phyloP scores from a whole-genome alignment of 306 rosid species.

The Arachis hypogaea region DNA sequence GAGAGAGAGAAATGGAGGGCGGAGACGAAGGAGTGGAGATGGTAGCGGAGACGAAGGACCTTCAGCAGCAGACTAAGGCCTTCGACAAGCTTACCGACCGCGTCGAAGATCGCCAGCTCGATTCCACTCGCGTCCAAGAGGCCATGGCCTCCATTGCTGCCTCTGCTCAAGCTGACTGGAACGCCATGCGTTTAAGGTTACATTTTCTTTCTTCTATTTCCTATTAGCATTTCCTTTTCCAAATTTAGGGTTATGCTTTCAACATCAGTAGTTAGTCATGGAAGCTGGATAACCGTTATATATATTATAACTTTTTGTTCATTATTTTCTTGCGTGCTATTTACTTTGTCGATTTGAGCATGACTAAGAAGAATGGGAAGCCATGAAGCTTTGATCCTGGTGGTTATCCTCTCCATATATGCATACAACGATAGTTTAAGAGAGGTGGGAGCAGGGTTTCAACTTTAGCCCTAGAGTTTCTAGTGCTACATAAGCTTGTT shows the following conservation, averaged over 20 bases:
- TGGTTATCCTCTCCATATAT: background rate
- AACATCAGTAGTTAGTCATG: too few species aligned
- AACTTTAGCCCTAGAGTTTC: background rate
- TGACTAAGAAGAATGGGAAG: background rate
- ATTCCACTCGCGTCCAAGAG: constrained; percentile 96
- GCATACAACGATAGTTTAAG: background rate
- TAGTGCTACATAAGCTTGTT: constrained; percentile 1
- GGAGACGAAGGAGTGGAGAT: constrained; percentile 77
- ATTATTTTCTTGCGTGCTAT: background rate
- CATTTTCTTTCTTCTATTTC: too few species aligned
- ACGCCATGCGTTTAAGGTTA: constrained; percentile 75
- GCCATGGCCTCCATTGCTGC: constrained; percentile 98
- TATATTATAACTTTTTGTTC: too few species aligned
- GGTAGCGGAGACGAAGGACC: constrained; percentile 71
- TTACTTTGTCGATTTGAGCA: background rate
- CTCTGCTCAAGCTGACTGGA: constrained; percentile 82
- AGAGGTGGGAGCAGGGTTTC: background rate
- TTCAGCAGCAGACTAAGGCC: constrained; percentile 94
- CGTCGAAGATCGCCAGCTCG: constrained; percentile 96
- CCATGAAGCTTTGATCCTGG: background rate
- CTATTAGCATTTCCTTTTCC: too few species aligned
- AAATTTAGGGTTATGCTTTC: too few species aligned
- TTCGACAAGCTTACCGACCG: constrained; percentile 98
- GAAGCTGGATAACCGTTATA: too few species aligned
- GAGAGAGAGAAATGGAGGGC: constrained; percentile 62